phyloP scores from a whole-genome alignment of 306 rosid species.

The Acacia confusa region DNA sequence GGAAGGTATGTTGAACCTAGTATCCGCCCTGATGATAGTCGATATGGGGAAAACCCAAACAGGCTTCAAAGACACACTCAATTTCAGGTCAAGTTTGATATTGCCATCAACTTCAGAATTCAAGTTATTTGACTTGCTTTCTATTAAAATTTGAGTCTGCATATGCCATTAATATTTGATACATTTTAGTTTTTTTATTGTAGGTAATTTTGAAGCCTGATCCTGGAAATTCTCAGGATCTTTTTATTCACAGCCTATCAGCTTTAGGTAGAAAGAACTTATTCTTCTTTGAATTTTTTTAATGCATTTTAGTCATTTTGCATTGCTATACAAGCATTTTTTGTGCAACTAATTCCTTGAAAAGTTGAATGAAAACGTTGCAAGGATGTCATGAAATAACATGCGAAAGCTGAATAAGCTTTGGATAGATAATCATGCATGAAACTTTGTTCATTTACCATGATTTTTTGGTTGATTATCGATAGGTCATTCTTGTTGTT shows the following conservation, averaged over 20 bases:
- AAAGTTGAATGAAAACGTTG: slow-evolving; percentile 10
- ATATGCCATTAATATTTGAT: slow-evolving; percentile 26
- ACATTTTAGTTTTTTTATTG: slow-evolving; percentile 33
- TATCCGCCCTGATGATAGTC: slow-evolving; percentile 91
- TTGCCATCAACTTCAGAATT: slow-evolving; percentile 15
- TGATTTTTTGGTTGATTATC: slow-evolving; percentile 6
- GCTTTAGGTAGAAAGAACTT: slow-evolving; percentile 69
- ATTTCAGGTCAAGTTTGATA: slow-evolving; percentile 67
- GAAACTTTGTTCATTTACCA: neutral
- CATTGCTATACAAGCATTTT: slow-evolving; percentile 23
- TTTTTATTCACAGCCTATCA: slow-evolving; percentile 80
- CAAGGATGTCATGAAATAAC: slow-evolving; percentile 15
- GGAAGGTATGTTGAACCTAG: slow-evolving; percentile 91
- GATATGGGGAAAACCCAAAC: slow-evolving; percentile 98
- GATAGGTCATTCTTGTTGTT: neutral
- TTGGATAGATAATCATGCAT: neutral
- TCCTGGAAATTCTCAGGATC: slow-evolving; percentile 98
- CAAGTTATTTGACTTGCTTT: slow-evolving; percentile 12
- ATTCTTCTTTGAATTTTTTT: slow-evolving; percentile 19
- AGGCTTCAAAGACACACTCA: slow-evolving; percentile 98
- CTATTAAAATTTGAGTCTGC: neutral
- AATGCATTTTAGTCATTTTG: slow-evolving; percentile 7
- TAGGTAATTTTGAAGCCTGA: slow-evolving; percentile 98
- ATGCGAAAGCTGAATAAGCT: slow-evolving; percentile 14
- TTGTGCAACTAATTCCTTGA: slow-evolving; percentile 12